Evolutionary conservation across 2,329 filamentous ascomycete species (phyloP), one percentile per base, ranked within the genome.

Genomic region (Hypoxylon sp.): DNA sequence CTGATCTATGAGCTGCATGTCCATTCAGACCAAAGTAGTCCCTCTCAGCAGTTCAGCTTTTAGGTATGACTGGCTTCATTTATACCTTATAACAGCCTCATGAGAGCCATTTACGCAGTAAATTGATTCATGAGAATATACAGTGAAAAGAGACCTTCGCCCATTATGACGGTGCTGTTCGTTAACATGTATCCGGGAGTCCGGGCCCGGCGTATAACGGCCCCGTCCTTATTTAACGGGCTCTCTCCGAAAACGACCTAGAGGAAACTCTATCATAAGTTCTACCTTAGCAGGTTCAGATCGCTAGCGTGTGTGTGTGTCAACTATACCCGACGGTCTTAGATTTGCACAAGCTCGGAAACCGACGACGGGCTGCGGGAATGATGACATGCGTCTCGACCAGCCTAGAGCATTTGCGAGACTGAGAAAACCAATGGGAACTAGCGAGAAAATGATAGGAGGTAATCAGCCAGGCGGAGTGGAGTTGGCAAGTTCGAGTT

Each of bases 401-500:
- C 58, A 44, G 62, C 55, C 32, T 24, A 50, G 6, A 8, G 48
- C 22, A 41, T 8, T 47, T 15, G 48, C 19, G 17, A 43, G 39
- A 43, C 32, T 15, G 32, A 56, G 32, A 48, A 41, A 54, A 4
- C 30, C 34, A 46, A 39, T 61, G 43, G 19, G 15, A 20, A 32
- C 30, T 47, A 8, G 6, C 22, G 37, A 24, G 30, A 26, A 34
- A 34, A 13, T 13, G 4, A 6, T 39, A 6, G n/a, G 15, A 39
- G 37, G 37, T 44, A 62, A 28, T 22, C 48, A 39, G 34, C 28
- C 48, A 39, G 54, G 46, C 26, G 34, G 56, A 59, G 53, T 60
- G 56, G 62, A 65, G 62, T 52, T 56, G 37, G 13, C 60, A 49
- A 56, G 50, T 24, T 59, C 44, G 58, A 34, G 41, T 26, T 41